Conservation (phyloP, 169 alveolate genomes). For the Cyclospora cayetanensis region DNA sequence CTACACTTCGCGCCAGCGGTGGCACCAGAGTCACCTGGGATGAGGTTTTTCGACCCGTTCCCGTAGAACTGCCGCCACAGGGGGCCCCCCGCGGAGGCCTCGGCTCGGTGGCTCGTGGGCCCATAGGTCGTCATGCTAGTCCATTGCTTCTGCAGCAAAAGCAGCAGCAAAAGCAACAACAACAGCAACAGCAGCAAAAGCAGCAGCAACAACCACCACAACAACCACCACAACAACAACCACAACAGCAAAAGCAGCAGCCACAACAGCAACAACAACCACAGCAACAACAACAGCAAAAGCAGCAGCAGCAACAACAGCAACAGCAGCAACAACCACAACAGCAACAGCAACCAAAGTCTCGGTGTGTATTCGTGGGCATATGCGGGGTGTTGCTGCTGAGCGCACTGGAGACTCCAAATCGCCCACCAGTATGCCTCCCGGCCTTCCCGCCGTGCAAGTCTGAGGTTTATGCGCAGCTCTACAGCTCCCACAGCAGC, state of each 20-base stretch:
- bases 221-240: not conserved
- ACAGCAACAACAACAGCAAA: not conserved
- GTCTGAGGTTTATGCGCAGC: not conserved
- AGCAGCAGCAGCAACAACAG: not conserved
- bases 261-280: not conserved
- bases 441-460: not conserved
- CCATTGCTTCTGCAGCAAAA: not conserved
- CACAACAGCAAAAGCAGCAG: not conserved
- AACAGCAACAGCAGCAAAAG: not conserved
- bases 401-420: not conserved
- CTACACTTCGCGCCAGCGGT: too few species aligned
- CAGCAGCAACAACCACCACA: not conserved
- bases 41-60: too few species aligned
- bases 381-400: not conserved
- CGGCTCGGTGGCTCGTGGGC: not conserved
- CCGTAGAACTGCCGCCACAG: not conserved
- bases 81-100: conserved; percentile 10
- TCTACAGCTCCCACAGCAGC: not conserved
- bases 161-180: not conserved
- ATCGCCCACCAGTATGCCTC: not conserved
- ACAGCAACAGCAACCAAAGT: not conserved
- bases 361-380: not conserved
- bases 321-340: not conserved
- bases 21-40: too few species aligned
- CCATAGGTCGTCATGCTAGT: not conserved